These are phyloP conservation scores for Corchorus olitorius DNA, from an alignment of 345 rosid genomes.

Conservation along the genomic window DNA sequence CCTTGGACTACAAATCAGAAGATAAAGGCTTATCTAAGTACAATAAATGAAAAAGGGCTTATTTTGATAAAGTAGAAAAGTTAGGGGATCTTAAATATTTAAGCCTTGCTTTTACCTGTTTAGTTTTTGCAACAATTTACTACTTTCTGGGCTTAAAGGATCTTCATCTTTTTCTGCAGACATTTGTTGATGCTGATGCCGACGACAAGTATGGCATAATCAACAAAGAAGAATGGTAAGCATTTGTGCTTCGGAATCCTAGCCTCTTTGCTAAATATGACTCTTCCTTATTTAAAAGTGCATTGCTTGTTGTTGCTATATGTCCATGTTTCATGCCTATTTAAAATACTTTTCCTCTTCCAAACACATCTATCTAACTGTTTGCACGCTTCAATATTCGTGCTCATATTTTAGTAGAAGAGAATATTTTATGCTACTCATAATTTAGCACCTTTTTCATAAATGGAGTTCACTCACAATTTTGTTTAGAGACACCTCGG, in stretches of 20 bases:
- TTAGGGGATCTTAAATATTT: neutral
- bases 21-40: too few species aligned
- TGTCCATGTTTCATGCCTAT: neutral
- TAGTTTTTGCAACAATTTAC: neutral
- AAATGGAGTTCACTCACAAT: too few species aligned
- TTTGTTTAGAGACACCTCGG: too few species aligned
- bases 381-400: neutral
- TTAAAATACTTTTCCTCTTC: neutral
- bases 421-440: too few species aligned
- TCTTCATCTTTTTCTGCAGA: conserved; percentile 35
- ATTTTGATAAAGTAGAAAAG: neutral
- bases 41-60: too few species aligned
- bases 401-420: too few species aligned
- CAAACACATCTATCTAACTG: neutral
- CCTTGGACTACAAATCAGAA: too few species aligned
- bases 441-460: too few species aligned
- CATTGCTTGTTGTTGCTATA: neutral
- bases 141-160: neutral
- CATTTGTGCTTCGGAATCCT: conserved; percentile 47
- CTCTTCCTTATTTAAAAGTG: conserved; percentile 64
- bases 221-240: conserved; percentile 55
- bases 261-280: conserved; percentile 60
- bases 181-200: conserved; percentile 57
- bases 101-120: neutral
- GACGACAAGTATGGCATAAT: conserved; percentile 64